A percentile compares a stretch with the other conserved stretches of the same genome.
Conservation (phyloP, 768 basidiomycete species). For the Lactifluus pinguis region DNA sequence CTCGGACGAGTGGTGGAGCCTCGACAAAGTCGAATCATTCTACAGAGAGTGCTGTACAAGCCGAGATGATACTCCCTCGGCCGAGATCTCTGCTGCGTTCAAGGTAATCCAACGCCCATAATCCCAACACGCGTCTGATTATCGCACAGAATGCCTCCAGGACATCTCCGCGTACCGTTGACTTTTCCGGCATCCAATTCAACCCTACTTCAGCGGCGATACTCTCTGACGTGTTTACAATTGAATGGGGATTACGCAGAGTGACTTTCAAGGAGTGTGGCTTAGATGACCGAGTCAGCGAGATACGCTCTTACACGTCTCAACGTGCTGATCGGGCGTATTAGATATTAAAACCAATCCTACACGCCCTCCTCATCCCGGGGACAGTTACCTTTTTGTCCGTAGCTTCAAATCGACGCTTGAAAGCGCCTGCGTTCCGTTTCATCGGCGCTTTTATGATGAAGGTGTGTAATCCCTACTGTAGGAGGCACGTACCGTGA, state of each 20-base stretch:
- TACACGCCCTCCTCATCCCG: constrained; percentile 84
- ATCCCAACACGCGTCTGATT: neutral
- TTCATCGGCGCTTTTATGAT: constrained; percentile 69
- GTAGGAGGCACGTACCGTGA: neutral
- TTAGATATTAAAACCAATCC: constrained; percentile 77
- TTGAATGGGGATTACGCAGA: constrained; percentile 90
- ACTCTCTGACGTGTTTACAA: constrained; percentile 82
- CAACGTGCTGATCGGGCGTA: neutral
- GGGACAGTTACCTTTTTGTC: constrained; percentile 74
- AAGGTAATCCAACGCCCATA: constrained; percentile 37
- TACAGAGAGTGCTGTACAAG: constrained; percentile 80
- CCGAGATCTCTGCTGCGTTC: constrained; percentile 56
- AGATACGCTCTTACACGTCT: neutral
- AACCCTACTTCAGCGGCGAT: constrained; percentile 62
- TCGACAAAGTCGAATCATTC: constrained; percentile 77
- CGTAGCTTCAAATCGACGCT: constrained; percentile 74
- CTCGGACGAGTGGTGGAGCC: constrained; percentile 71
- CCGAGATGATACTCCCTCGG: constrained; percentile 62
- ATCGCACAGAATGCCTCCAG: constrained; percentile 39
- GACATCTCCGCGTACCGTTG: constrained; percentile 58
- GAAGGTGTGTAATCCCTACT: constrained; percentile 39
- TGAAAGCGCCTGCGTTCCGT: constrained; percentile 70
- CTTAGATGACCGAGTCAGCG: constrained; percentile 67
- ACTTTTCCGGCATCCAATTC: constrained; percentile 74
- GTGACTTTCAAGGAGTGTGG: constrained; percentile 82